Base-by-base conservation (phyloP, 352 stramenopile species). In the Thraustochytrium striatum region DNA sequence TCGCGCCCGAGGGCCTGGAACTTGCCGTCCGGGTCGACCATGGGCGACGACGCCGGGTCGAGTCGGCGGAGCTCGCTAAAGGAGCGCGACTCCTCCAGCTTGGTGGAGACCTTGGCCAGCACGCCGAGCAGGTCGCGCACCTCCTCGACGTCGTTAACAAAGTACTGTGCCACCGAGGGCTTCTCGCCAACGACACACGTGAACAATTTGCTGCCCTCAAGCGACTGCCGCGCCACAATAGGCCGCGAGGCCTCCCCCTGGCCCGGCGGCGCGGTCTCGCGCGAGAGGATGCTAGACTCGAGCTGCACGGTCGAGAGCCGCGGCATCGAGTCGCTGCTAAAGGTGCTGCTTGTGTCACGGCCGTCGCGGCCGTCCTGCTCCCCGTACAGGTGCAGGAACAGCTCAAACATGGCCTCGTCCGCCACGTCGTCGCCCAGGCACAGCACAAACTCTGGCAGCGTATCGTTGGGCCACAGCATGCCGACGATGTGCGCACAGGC, bases 131-230 rank as follows among this genome's bases (percentile, higher is more conserved):
- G 3, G 30, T 33, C 44, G 25, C 61, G 44, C 32, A 82, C 78
- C 32, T 61, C 62, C 33, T 72, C 53, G 16, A 79, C 92, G 83
- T 99, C 95, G 81, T 98, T 97, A 39, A 99, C 87, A 81, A 98
- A 99, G 81, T 96, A 97, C 53, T 96, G 93, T 11, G 96, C 96
- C 52, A 92, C 92, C 82, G 91, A 98, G 11, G 96, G 96, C 81
- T 99, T 99, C 84, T 98, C 98, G 33, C 96, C 96, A 13, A 99
- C 95, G 0, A 95, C 98, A 58, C 94, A 93, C 0, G 96, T 98
- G 65, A 98, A 98, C 43, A 93, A 85, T 69, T 94, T 84, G 61
- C 52, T n/a, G 33, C n/a, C 61, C 33, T 11, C 13, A 21, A n/a
- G 9, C 25, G 52, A 72, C 25, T 8, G 8, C 59, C 59, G 53